A percentile compares a stretch with the other conserved stretches of the same genome.
These are phyloP conservation scores for Lomentospora prolificans DNA, from an alignment of 2,329 filamentous ascomycete species.

Conservation along the genomic window DNA sequence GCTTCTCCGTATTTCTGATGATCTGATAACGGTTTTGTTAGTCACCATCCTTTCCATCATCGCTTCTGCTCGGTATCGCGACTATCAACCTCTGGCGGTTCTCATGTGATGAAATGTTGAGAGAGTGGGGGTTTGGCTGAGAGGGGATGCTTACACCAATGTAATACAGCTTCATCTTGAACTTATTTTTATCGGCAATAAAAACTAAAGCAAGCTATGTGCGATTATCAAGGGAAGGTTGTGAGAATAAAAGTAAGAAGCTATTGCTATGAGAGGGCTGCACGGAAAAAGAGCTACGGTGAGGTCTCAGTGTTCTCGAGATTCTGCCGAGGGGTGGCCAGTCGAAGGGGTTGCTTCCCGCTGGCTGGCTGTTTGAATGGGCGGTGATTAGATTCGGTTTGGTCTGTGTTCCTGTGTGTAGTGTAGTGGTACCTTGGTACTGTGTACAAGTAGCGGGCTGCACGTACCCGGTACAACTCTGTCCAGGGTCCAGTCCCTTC, in stretches of 20 bases:
- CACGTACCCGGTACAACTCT: too few species aligned
- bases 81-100: not conserved
- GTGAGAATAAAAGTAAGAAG: not conserved
- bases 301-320: not conserved
- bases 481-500: too few species aligned
- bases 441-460: too few species aligned
- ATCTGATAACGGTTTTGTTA: too few species aligned
- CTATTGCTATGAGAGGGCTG: not conserved
- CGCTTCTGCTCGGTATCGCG: not conserved
- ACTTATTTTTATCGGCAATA: not conserved
- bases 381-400: too few species aligned
- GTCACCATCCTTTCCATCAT: not conserved
- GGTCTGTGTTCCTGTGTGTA: too few species aligned
- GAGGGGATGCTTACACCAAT: constrained; percentile 58
- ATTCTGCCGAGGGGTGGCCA: not conserved
- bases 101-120: not conserved
- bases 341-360: not conserved
- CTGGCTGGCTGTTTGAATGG: not conserved
- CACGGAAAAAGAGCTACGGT: not conserved
- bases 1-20: constrained; percentile 68
- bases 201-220: too few species aligned
- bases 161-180: constrained; percentile 76
- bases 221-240: not conserved
- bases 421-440: too few species aligned
- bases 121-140: constrained; percentile 12